Evolutionary conservation across 768 basidiomycete genomes (phyloP).

Genomic region (Russula brevipes): DNA sequence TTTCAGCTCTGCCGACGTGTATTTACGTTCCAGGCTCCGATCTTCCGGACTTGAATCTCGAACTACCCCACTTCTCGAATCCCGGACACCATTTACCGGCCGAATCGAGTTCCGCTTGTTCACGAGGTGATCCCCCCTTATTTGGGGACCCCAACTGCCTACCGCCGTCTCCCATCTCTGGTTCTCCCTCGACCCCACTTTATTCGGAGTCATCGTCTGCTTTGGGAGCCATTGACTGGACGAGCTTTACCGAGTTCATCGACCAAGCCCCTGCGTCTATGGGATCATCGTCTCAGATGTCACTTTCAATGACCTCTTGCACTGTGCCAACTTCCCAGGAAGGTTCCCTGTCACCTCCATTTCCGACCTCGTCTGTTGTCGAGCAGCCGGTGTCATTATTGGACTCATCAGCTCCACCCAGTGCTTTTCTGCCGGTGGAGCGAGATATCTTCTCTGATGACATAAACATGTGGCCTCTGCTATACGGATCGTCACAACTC

Average conservation of each 20-base stretch:
- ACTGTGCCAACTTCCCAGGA: not conserved
- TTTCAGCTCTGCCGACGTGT: not conserved
- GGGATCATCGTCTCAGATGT: not conserved
- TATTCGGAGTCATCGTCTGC: not conserved
- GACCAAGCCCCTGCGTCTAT: not conserved
- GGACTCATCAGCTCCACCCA: conserved; percentile 5
- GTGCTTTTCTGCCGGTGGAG: not conserved
- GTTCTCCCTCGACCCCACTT: not conserved
- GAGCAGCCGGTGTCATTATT: not conserved
- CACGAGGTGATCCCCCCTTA: not conserved
- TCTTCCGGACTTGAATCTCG: not conserved
- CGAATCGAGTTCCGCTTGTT: not conserved
- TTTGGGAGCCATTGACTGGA: not conserved
- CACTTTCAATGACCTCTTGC: not conserved
- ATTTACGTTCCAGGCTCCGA: conserved; percentile 2
- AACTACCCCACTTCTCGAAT: not conserved
- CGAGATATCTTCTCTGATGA: not conserved
- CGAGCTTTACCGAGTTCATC: not conserved
- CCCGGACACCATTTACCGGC: not conserved
- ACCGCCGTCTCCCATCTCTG: not conserved
- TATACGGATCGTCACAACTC: not conserved
- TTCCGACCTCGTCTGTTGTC: not conserved
- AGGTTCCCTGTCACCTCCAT: not conserved
- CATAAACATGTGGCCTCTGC: not conserved
- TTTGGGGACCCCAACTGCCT: not conserved